phyloP scores from a whole-genome alignment of 202 grass and related monocot genomes.

The Musa balbisiana region DNA sequence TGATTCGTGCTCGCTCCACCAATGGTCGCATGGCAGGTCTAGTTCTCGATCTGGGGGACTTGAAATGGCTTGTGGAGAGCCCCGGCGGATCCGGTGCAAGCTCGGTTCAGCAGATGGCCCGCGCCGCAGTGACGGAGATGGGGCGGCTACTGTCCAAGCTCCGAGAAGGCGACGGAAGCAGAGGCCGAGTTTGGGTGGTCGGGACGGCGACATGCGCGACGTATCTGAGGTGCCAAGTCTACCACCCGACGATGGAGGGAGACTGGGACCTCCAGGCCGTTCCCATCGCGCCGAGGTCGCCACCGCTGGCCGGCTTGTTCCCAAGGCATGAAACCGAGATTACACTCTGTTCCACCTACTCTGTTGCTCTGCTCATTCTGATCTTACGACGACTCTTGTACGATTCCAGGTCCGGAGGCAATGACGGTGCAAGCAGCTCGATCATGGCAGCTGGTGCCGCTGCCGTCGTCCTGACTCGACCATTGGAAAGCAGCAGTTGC shows the following conservation, averaged over 20 bases:
- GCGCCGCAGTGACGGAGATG: conserved; percentile 59
- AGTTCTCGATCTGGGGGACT: conserved; percentile 67
- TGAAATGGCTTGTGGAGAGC: conserved; percentile 77
- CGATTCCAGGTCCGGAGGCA: not conserved
- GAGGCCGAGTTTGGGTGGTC: conserved; percentile 56
- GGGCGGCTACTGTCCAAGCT: conserved; percentile 28
- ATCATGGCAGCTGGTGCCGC: not conserved
- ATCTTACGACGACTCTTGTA: not conserved
- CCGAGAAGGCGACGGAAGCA: conserved; percentile 6
- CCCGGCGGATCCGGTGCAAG: not conserved
- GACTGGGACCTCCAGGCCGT: conserved; percentile 90
- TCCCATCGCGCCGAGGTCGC: conserved; percentile 44
- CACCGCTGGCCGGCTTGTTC: not conserved
- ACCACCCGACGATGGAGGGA: conserved; percentile 65
- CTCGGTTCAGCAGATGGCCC: conserved; percentile 29
- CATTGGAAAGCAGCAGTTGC: not conserved
- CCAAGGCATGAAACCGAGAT: conserved; percentile 34
- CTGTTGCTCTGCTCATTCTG: not conserved
- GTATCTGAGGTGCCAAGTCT: conserved; percentile 78
- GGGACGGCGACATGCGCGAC: conserved; percentile 87
- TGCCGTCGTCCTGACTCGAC: not conserved
- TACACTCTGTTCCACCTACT: not conserved
- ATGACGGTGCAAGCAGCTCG: not conserved
- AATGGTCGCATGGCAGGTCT: conserved; percentile 21
- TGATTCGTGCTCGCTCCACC: conserved; percentile 10